Evolutionary conservation across 257 asterid species (phyloP).

Genomic region (Solanum piurae): DNA sequence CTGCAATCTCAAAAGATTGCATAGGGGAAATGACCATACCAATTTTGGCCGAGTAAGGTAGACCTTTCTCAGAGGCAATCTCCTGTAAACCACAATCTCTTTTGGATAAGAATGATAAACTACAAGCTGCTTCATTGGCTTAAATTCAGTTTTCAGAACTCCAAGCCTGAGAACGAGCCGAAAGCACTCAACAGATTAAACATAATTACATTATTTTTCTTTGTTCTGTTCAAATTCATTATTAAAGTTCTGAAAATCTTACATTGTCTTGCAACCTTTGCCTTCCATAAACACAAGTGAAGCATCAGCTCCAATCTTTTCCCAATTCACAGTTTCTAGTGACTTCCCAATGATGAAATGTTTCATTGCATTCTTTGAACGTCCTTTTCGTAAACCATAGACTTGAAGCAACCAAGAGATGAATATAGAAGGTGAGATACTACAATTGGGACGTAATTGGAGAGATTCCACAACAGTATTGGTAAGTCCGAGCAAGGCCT

Average conservation of each 20-base stretch:
- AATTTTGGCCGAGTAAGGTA: background rate
- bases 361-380: background rate
- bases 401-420: background rate
- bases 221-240: background rate
- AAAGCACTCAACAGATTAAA: background rate
- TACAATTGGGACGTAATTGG: background rate
- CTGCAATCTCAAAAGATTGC: background rate
- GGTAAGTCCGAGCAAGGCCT: background rate
- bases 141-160: background rate
- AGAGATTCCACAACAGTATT: background rate
- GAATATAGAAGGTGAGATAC: background rate
- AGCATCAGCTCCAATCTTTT: background rate
- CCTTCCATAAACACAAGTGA: background rate
- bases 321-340: background rate
- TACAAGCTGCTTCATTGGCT: background rate
- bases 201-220: background rate
- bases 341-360: background rate
- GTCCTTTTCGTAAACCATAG: background rate
- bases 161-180: background rate
- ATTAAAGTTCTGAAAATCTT: background rate
- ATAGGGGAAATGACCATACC: background rate
- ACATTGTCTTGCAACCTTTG: background rate
- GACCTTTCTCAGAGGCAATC: background rate
- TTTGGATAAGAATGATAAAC: background rate
- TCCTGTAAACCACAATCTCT: background rate